A percentile compares a stretch with the other conserved stretches of the same genome.
These are phyloP conservation scores for Rhodomyrtus tomentosa DNA, from an alignment of 345 rosid genomes.

Conservation along the genomic window DNA sequence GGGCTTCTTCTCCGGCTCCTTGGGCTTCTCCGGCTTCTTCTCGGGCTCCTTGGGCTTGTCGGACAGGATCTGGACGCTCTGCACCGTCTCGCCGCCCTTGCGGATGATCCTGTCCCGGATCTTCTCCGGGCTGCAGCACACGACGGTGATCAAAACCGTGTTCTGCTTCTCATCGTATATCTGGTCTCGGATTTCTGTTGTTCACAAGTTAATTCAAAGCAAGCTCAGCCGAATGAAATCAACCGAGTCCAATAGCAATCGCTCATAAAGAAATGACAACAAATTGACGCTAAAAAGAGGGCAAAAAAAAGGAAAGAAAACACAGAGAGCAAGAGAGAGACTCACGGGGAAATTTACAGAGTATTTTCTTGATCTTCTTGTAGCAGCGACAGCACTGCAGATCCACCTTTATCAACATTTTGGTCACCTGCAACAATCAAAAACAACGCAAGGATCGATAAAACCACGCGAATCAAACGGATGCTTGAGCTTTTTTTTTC, in stretches of 20 bases:
- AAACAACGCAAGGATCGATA: neutral
- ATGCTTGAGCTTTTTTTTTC: neutral
- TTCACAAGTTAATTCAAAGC: neutral
- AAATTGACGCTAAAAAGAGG: neutral
- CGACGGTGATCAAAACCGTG: slow-evolving; percentile 15
- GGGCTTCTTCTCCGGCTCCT: neutral
- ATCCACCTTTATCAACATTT: slow-evolving; percentile 20
- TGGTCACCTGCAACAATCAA: slow-evolving; percentile 7
- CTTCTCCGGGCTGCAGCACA: slow-evolving; percentile 24
- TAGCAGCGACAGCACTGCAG: slow-evolving; percentile 20
- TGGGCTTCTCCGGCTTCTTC: slow-evolving; percentile 12
- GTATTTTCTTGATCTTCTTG: slow-evolving; percentile 23
- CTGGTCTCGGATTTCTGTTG: slow-evolving; percentile 13
- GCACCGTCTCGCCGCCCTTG: slow-evolving; percentile 9
- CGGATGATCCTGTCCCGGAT: slow-evolving; percentile 12
- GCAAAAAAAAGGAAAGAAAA: neutral
- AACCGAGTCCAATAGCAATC: neutral
- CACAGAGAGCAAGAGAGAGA: neutral
- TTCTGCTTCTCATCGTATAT: slow-evolving; percentile 14
- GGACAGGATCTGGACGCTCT: slow-evolving; percentile 7
- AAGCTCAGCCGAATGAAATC: neutral
- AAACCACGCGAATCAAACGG: neutral
- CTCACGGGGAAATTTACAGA: slow-evolving; percentile 61
- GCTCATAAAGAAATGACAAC: too few relatives aligned
- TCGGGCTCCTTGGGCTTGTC: slow-evolving; percentile 9